These are phyloP conservation scores for Eutrema heterophyllum DNA, from an alignment of 345 rosid species.

Conservation along the genomic window DNA sequence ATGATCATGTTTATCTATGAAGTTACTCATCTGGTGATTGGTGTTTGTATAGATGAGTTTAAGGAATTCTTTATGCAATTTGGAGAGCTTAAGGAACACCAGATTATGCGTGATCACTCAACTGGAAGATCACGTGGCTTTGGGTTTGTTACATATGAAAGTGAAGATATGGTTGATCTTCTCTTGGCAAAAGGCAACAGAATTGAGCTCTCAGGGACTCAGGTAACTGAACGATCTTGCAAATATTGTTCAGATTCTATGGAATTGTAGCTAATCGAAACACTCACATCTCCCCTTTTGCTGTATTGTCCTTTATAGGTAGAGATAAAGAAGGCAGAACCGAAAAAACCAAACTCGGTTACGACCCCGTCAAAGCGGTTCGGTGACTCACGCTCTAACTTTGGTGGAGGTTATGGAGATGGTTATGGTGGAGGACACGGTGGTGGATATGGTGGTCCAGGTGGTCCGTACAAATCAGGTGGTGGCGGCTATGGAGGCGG, in stretches of 20 bases:
- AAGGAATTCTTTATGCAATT: slow-evolving; percentile 65
- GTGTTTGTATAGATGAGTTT: slow-evolving; percentile 52
- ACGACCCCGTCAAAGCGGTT: slow-evolving; percentile 56
- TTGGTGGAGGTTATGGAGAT: slow-evolving; percentile 52
- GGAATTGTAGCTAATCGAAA: neutral
- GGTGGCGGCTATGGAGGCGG: slow-evolving; percentile 59
- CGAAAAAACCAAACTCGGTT: slow-evolving; percentile 78
- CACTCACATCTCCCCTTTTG: neutral
- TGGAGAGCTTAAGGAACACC: slow-evolving; percentile 73
- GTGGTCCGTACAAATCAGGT: slow-evolving; percentile 52
- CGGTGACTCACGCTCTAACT: slow-evolving; percentile 54
- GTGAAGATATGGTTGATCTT: slow-evolving; percentile 66
- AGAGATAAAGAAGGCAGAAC: slow-evolving; percentile 98
- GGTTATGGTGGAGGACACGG: slow-evolving; percentile 62
- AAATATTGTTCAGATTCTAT: neutral
- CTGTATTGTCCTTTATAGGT: slow-evolving; percentile 42
- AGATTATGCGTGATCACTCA: slow-evolving; percentile 65
- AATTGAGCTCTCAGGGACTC: slow-evolving; percentile 61
- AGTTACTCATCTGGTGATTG: slow-evolving; percentile 15
- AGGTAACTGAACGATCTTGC: slow-evolving; percentile 31
- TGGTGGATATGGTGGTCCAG: slow-evolving; percentile 46
- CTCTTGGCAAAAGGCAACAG: slow-evolving; percentile 64
- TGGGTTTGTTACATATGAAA: slow-evolving; percentile 67
- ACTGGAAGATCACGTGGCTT: slow-evolving; percentile 82
- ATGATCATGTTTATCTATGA: neutral